These are phyloP conservation scores for Hyphodiscus hymeniophilus DNA, from an alignment of 495 filamentous ascomycete species.

Conservation along the genomic window DNA sequence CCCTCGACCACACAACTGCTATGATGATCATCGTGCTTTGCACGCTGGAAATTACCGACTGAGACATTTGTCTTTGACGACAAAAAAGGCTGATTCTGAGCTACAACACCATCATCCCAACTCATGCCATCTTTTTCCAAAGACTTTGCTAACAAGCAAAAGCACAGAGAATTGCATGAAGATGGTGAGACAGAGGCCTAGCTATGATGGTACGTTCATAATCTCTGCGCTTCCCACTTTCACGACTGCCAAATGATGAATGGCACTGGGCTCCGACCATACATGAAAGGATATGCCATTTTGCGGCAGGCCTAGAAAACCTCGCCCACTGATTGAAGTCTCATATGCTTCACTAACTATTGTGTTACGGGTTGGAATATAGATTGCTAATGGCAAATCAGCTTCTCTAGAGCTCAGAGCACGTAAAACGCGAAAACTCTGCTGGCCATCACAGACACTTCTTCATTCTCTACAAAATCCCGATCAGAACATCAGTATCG, in stretches of 20 bases:
- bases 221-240: constrained; percentile 8
- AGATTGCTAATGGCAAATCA: too few relatives aligned
- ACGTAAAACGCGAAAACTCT: too few relatives aligned
- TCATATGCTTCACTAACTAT: background rate
- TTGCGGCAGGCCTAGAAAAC: constrained; percentile 99
- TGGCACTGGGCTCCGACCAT: constrained; percentile 99
- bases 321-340: constrained; percentile 84
- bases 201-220: constrained; percentile 17
- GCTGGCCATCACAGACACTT: too few relatives aligned
- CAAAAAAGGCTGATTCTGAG: constrained; percentile 90
- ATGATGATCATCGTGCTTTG: constrained; percentile 80
- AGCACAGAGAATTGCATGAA: background rate
- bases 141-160: background rate
- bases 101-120: constrained; percentile 18
- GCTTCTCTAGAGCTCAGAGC: too few relatives aligned
- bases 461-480: too few relatives aligned
- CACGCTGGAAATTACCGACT: constrained; percentile 99
- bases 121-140: background rate
- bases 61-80: constrained; percentile 72
- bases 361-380: too few relatives aligned
- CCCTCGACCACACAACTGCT: constrained; percentile 9
- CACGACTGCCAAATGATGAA: constrained; percentile 65
- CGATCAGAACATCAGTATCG: too few relatives aligned
- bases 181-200: background rate
- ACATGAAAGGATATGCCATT: constrained; percentile 71